Evolutionary conservation across 768 basidiomycete species (phyloP).

Genomic region (Auricularia auricula-judae): DNA sequence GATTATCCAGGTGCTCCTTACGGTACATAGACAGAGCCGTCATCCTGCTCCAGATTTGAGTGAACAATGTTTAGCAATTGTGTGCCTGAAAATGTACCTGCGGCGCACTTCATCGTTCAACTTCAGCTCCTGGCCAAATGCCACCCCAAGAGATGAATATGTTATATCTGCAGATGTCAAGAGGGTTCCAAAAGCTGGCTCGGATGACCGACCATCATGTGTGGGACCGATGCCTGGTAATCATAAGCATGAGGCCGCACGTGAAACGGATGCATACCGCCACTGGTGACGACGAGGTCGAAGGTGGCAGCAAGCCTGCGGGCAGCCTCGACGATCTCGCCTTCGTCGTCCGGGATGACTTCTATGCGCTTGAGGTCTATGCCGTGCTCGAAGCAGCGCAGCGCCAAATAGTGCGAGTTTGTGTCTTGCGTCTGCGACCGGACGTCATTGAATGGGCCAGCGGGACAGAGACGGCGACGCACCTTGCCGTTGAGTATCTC

Average conservation of each 20-base stretch:
- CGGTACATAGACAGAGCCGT: constrained; percentile 44
- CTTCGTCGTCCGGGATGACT: constrained; percentile 83
- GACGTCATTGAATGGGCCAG: neutral
- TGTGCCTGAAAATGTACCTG: neutral
- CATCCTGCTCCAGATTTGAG: constrained; percentile 59
- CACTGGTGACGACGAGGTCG: constrained; percentile 84
- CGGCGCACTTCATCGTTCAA: constrained; percentile 52
- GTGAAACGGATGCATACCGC: constrained; percentile 31
- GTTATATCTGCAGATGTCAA: constrained; percentile 59
- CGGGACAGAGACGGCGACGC: neutral
- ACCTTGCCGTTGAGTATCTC: constrained; percentile 83
- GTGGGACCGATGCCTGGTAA: constrained; percentile 59
- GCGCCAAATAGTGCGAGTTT: constrained; percentile 80
- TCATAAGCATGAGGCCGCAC: neutral
- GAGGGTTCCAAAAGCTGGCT: neutral
- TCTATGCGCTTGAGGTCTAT: constrained; percentile 79
- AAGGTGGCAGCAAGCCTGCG: constrained; percentile 68
- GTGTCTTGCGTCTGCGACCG: constrained; percentile 47
- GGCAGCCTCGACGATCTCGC: constrained; percentile 83
- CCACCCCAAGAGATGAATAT: constrained; percentile 75
- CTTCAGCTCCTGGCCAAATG: constrained; percentile 59
- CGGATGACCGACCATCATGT: constrained; percentile 55
- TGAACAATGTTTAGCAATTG: neutral
- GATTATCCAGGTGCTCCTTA: constrained; percentile 39
- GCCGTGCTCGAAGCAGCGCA: constrained; percentile 81